Conservation (phyloP, 176 grass and related monocot species). For the Carex littledalei region DNA sequence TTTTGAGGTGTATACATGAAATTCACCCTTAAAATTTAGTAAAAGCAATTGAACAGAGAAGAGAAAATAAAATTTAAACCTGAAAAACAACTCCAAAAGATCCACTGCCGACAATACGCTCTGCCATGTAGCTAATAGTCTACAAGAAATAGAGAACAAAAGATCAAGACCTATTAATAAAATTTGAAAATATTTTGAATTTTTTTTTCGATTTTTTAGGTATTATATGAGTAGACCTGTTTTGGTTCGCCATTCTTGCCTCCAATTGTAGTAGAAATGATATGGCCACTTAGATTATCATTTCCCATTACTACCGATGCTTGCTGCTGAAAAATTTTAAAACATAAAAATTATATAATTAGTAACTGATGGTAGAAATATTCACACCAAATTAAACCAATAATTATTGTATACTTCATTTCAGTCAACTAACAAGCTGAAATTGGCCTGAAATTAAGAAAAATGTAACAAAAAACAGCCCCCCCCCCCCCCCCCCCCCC, state of each 20-base stretch:
- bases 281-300: slow-evolving; percentile 38
- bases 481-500: too few species aligned
- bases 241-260: slow-evolving; percentile 54
- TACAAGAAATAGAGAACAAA: slow-evolving; percentile 4
- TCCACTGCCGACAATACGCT: slow-evolving; percentile 34
- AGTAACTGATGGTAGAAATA: not conserved
- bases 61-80: slow-evolving; percentile 13
- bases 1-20: too few species aligned
- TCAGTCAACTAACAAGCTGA: not conserved
- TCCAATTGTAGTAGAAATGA: slow-evolving; percentile 48
- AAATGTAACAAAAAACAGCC: too few species aligned
- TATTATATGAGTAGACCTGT: slow-evolving; percentile 23
- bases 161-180: not conserved
- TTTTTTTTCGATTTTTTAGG: not conserved
- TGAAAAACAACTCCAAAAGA: slow-evolving; percentile 46
- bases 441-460: not conserved
- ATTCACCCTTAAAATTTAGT: not conserved
- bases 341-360: not conserved
- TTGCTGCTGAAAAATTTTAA: slow-evolving; percentile 28
- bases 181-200: not conserved
- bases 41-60: not conserved
- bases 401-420: not conserved
- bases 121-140: slow-evolving; percentile 46
- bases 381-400: not conserved
- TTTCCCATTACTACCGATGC: slow-evolving; percentile 28